phyloP scores from a whole-genome alignment of 2,329 filamentous ascomycete genomes.

The Lecanicillium sp. region DNA sequence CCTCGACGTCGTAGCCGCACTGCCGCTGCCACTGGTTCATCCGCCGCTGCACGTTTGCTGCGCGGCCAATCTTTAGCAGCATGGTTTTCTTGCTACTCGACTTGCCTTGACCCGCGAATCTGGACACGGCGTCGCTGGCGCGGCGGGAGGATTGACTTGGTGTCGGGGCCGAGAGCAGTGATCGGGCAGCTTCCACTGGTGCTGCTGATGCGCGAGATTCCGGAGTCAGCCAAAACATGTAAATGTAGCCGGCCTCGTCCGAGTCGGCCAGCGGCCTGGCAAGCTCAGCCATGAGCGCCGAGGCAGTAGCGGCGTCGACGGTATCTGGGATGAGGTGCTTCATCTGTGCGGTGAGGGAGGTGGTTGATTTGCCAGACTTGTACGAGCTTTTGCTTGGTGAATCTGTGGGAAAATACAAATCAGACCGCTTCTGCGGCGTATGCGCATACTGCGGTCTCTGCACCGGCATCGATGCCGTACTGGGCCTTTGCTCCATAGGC shows the following conservation, averaged over 20 bases:
- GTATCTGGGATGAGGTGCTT: constrained; percentile 57
- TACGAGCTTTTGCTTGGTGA: constrained; percentile 22
- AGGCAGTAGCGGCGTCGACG: constrained; percentile 60
- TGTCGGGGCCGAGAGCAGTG: constrained; percentile 47
- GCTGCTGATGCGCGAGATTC: constrained; percentile 42
- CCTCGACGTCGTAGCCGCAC: constrained; percentile 80
- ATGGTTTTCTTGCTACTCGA: constrained; percentile 47
- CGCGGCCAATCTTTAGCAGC: constrained; percentile 59
- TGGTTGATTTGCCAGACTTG: constrained; percentile 21
- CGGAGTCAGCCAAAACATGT: constrained; percentile 95
- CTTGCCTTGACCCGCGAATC: constrained; percentile 31
- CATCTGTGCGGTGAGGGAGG: constrained; percentile 22
- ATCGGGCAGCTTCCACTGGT: constrained; percentile 50
- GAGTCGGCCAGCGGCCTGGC: constrained; percentile 61
- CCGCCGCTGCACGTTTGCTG: constrained; percentile 78
- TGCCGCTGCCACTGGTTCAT: constrained; percentile 92
- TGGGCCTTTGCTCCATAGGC: constrained; percentile 31
- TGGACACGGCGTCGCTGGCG: constrained; percentile 47
- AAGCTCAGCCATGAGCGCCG: constrained; percentile 68
- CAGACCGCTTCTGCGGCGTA: too few species aligned
- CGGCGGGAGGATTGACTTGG: constrained; percentile 32
- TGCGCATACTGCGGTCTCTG: constrained; percentile 6
- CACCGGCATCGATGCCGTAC: constrained; percentile 14
- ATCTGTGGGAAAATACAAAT: too few species aligned
- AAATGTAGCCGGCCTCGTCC: constrained; percentile 82